A percentile compares a stretch with the other conserved stretches of the same genome.
These are phyloP conservation scores for Xanthoceras sorbifolium DNA, from an alignment of 345 rosid species.

Conservation along the genomic window DNA sequence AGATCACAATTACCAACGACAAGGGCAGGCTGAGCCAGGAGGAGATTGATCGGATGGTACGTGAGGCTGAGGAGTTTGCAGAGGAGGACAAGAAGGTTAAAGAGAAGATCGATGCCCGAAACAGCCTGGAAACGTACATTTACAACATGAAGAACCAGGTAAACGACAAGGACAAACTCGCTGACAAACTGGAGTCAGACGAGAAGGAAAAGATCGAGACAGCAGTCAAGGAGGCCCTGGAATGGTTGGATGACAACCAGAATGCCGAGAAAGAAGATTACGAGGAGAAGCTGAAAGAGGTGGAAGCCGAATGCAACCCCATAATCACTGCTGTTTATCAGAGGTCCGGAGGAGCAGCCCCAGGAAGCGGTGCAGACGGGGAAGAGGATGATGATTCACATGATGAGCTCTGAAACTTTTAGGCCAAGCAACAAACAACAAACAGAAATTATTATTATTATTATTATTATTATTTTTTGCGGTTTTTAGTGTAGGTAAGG, in stretches of 20 bases:
- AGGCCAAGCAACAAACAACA: not conserved
- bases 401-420: not conserved
- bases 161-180: slow-evolving; percentile 31
- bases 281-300: slow-evolving; percentile 21
- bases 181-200: slow-evolving; percentile 26
- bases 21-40: slow-evolving; percentile 3
- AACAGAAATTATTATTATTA: too few species aligned
- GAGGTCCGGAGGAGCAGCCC: not conserved
- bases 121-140: slow-evolving; percentile 30
- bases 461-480: too few species aligned
- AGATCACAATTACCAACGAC: slow-evolving; percentile 7
- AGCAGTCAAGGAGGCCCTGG: slow-evolving; percentile 23
- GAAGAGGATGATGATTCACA: not conserved
- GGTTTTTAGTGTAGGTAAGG: not conserved
- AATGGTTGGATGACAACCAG: slow-evolving; percentile 34
- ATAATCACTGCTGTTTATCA: not conserved
- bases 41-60: slow-evolving; percentile 12
- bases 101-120: slow-evolving; percentile 32
- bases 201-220: slow-evolving; percentile 36
- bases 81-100: slow-evolving; percentile 20
- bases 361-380: not conserved
- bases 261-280: slow-evolving; percentile 33
- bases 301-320: slow-evolving; percentile 39
- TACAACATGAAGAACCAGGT: slow-evolving; percentile 26
- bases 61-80: slow-evolving; percentile 21